phyloP scores from a whole-genome alignment of 257 asterid species.

The Solanum chilense region DNA sequence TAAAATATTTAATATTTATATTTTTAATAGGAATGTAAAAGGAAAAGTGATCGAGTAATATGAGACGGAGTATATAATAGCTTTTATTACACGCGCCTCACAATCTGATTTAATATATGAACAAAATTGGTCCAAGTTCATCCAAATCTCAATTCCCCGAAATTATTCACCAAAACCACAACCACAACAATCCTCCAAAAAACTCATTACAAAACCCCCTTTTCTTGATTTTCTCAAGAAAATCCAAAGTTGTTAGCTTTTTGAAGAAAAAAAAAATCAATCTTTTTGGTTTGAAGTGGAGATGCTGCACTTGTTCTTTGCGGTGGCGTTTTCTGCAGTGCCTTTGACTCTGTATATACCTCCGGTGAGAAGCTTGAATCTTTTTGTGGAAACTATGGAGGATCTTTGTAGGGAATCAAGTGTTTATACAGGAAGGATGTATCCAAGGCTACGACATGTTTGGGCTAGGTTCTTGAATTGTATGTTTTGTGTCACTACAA shows the following conservation, averaged over 20 bases:
- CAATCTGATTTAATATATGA: background rate
- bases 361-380: constrained; percentile 70
- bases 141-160: background rate
- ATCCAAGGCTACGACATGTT: constrained; percentile 58
- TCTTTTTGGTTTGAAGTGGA: background rate
- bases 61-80: background rate
- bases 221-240: background rate
- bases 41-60: no score
- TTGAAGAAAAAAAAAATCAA: background rate
- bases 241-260: background rate
- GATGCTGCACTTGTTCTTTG: constrained; percentile 62
- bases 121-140: background rate
- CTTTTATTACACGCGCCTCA: constrained; percentile 1
- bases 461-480: constrained; percentile 61
- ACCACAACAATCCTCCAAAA: background rate
- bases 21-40: no score
- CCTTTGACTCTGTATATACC: constrained; percentile 80
- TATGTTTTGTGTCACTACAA: constrained; percentile 23
- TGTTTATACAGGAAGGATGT: constrained; percentile 35
- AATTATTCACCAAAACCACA: background rate
- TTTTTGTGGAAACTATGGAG: constrained; percentile 59
- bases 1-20: no score
- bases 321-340: constrained; percentile 79
- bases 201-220: background rate
- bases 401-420: constrained; percentile 61